Conservation (phyloP, 106 monocot species). For the Platanthera zijinensis region DNA sequence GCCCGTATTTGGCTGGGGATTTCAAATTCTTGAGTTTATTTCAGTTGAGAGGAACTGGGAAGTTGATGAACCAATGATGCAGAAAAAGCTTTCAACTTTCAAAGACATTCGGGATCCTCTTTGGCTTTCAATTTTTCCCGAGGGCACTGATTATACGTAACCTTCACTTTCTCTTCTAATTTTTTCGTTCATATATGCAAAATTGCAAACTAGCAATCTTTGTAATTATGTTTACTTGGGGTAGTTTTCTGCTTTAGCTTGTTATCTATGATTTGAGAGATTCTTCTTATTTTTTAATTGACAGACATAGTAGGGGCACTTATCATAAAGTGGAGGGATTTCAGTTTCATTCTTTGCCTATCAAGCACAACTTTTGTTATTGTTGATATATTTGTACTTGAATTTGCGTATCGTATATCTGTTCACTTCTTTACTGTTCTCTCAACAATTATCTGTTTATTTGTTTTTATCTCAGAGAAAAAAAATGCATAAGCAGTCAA, state of each 20-base stretch:
- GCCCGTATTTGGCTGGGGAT: slow-evolving; percentile 89
- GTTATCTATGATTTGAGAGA: not conserved
- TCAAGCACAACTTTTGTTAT: not conserved
- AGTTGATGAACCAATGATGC: slow-evolving; percentile 60
- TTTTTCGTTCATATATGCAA: not conserved
- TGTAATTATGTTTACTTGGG: not conserved
- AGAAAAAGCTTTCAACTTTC: slow-evolving; percentile 51
- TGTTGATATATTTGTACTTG: slow-evolving; percentile 5
- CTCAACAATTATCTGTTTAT: not conserved
- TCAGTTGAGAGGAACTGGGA: slow-evolving; percentile 95
- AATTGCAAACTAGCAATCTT: not conserved
- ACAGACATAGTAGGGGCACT: not conserved
- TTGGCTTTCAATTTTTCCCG: slow-evolving; percentile 93
- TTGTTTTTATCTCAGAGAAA: slow-evolving; percentile 41
- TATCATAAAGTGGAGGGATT: not conserved
- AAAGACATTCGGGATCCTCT: slow-evolving; percentile 67
- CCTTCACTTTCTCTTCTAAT: not conserved
- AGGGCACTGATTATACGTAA: slow-evolving; percentile 98
- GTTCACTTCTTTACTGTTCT: not conserved
- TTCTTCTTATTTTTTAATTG: not conserved
- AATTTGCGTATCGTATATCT: not conserved
- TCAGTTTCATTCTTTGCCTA: not conserved
- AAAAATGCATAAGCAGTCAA: slow-evolving; percentile 84
- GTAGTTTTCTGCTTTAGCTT: not conserved
- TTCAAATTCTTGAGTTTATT: slow-evolving; percentile 94